Evolutionary conservation across 306 rosid species (phyloP), one percentile per base, ranked within the genome.

Genomic region (Lathyrus tuberosus): DNA sequence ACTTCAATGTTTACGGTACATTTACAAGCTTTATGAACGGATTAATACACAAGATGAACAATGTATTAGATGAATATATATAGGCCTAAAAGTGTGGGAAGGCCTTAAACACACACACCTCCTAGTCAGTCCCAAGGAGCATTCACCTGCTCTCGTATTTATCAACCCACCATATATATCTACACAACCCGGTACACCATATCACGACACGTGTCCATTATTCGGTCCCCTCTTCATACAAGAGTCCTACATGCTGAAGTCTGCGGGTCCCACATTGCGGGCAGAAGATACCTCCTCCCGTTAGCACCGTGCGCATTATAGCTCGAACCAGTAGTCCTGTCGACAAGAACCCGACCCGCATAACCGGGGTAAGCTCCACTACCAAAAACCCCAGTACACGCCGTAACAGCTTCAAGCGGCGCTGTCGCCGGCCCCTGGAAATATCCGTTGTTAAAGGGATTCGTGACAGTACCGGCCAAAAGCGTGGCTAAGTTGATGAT

Each of bases 181-280:
- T 79, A 68, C 82, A 35, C 40, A 35, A 35, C 40, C 40, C 40
- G 3, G 10, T 35, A 35, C 40, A 62, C 59, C 42, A 41, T 4
- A 26, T 46, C 1, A 12, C 3, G 76, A 75, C 84, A 71, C 77
- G 77, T 75, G 53, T 26, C 3, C 35, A 6, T 1, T 1, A 24
- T 3, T 0, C 22, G 10, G 15, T 2, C 52, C 9, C 18, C 8
- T 57, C 24, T 31, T 89, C 78, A 94, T 38, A 87, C 84, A 8
- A 90, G 85, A 1, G 98, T 71, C 77, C 83, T 94, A 56, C 98
- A 94, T 3, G 79, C 76, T 13, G 86, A 83, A 0, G 79, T 70
- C 68, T 81, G 84, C 0, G 98, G 98, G 87, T 94, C 98, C 97
- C 97, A 94, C 98, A 94, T 94, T 14, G 96, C 98, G 2, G 98